A percentile compares a stretch with the other conserved stretches of the same genome.
These are phyloP conservation scores for Apiospora saccharicola DNA, from an alignment of 2,329 filamentous ascomycete genomes.

Conservation along the genomic window DNA sequence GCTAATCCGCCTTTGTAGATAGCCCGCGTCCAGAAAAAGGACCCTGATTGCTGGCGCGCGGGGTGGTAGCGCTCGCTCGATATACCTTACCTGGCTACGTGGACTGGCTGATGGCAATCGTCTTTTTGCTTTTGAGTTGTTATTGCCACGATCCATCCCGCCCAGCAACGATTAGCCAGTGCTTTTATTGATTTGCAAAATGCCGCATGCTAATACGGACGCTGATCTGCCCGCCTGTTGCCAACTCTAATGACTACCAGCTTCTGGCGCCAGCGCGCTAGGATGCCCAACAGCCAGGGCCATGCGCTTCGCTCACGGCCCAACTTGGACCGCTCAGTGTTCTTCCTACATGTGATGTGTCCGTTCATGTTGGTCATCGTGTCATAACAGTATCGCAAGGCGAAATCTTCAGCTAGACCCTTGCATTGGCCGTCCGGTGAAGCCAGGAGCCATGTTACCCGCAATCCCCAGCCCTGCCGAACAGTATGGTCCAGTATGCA, in stretches of 20 bases:
- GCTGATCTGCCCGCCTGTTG: not conserved
- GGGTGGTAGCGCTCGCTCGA: not conserved
- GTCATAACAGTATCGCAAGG: not conserved
- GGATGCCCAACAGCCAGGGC: not conserved
- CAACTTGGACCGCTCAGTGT: not conserved
- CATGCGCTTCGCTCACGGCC: not conserved
- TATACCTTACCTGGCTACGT: not conserved
- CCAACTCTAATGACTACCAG: not conserved
- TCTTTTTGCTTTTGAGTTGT: not conserved
- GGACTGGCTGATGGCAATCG: not conserved
- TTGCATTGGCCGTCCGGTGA: not conserved
- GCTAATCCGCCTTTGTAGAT: not conserved
- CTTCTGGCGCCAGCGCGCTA: not conserved
- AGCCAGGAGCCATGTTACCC: not conserved
- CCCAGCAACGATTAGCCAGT: not conserved
- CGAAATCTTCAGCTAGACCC: not conserved
- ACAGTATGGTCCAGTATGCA: not conserved
- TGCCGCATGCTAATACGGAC: no score
- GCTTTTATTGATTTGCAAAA: not conserved
- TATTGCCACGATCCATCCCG: not conserved
- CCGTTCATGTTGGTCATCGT: not conserved
- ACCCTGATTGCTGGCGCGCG: constrained; percentile 1
- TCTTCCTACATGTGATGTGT: not conserved
- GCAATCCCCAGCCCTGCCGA: not conserved
- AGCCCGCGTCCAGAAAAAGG: not conserved